phyloP scores from a whole-genome alignment of 306 rosid species.

The Datisca glomerata region DNA sequence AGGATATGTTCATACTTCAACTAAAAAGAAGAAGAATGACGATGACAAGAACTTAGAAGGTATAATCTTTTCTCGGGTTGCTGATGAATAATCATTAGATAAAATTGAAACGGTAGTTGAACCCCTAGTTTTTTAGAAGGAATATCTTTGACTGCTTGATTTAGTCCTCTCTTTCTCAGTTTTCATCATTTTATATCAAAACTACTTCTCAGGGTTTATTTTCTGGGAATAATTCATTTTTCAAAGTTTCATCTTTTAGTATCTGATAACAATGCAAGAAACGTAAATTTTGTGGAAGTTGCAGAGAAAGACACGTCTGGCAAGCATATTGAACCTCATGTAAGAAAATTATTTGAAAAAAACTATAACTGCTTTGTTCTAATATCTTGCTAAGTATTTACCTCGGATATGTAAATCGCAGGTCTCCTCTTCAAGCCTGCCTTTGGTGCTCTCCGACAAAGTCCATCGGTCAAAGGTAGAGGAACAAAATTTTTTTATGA shows the following conservation, averaged over 20 bases:
- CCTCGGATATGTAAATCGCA: conserved; percentile 24
- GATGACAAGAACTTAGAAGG: conserved; percentile 31
- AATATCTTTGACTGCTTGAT: too few relatives aligned
- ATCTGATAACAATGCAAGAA: conserved; percentile 29
- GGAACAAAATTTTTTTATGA: conserved; percentile 8
- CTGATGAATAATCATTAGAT: too few relatives aligned
- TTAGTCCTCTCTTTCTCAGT: too few relatives aligned
- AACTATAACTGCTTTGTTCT: background rate
- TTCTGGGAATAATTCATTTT: conserved; percentile 11
- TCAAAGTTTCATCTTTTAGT: conserved; percentile 11
- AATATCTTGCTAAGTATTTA: conserved; percentile 13
- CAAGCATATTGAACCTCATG: conserved; percentile 41
- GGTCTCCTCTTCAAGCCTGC: conserved; percentile 76
- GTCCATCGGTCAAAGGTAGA: conserved; percentile 77
- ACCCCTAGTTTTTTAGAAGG: too few relatives aligned
- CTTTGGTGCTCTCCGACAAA: conserved; percentile 83
- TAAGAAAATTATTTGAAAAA: conserved; percentile 27
- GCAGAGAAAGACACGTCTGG: conserved; percentile 50
- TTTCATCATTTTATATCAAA: too few relatives aligned
- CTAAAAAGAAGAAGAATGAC: conserved; percentile 30
- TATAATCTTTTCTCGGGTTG: too few relatives aligned
- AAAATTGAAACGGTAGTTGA: too few relatives aligned
- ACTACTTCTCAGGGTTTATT: background rate
- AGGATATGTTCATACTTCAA: conserved; percentile 18
- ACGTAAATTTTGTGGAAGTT: conserved; percentile 25